These are phyloP conservation scores for Metschnikowia chrysomelidarum DNA, from an alignment of 805 yeast species.

Conservation along the genomic window DNA sequence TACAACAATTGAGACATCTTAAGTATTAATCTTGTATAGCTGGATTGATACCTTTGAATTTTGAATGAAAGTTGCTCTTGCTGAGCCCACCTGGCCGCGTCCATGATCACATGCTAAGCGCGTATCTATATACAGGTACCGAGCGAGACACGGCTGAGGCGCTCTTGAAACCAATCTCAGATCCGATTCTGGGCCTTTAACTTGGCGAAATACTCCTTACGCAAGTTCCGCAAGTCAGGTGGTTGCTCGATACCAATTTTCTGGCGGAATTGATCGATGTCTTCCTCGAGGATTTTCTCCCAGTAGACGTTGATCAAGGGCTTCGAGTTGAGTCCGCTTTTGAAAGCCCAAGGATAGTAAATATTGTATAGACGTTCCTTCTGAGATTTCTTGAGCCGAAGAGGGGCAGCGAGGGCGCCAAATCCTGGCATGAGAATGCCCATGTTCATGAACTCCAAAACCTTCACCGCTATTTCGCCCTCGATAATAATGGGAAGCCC, in stretches of 20 bases:
- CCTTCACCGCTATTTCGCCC: slow-evolving; percentile 94
- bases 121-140: slow-evolving; percentile 6
- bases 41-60: no score
- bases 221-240: slow-evolving; percentile 64
- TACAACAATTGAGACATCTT: slow-evolving; percentile 34
- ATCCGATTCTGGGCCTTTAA: slow-evolving; percentile 21
- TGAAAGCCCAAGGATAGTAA: slow-evolving; percentile 86
- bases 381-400: slow-evolving; percentile 63
- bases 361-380: slow-evolving; percentile 60
- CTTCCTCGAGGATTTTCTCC: slow-evolving; percentile 77
- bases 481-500: slow-evolving; percentile 89
- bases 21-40: not conserved
- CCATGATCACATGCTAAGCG: slow-evolving; percentile 3
- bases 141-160: slow-evolving; percentile 4
- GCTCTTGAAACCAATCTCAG: slow-evolving; percentile 5
- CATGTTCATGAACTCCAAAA: slow-evolving; percentile 86
- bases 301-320: slow-evolving; percentile 87
- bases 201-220: slow-evolving; percentile 38
- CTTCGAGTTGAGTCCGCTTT: slow-evolving; percentile 67
- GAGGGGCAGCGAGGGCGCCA: slow-evolving; percentile 88
- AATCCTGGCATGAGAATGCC: slow-evolving; percentile 95
- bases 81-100: slow-evolving; percentile 1
- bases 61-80: slow-evolving; percentile 7
- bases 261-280: slow-evolving; percentile 66
- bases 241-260: slow-evolving; percentile 77